Base-by-base conservation (phyloP, 2,329 filamentous ascomycete species). In the Tolypocladium inflatum region DNA sequence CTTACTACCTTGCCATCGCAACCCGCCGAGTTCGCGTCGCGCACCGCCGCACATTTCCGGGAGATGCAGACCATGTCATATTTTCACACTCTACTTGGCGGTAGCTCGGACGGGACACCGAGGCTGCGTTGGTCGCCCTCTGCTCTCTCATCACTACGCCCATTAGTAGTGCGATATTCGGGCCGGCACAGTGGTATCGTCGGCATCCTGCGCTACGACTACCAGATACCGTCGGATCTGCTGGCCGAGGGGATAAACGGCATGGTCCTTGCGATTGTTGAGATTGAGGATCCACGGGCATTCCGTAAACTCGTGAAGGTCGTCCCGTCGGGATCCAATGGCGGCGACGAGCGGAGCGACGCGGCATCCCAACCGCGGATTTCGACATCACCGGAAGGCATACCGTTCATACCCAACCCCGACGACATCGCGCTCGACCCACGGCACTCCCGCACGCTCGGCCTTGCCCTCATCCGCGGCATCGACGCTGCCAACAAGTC, bases 11-110 rank as follows among this genome's bases (percentile, higher is more conserved):
- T 91, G 5, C 80, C 85, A 6, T 86, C 87, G 1, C 81, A 86
- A 63, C 70, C 78, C 10, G 77, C 77, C n/a, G 80, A 84, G 45
- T 76, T 76, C 45, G 77, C 77, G 1, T 74, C 80, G 3, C 77
- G 86, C 42, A 88, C 85, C 11, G 80, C 87, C 0, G 78, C 82
- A 0, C 85, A 92, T 60, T 71, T 90, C 3, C 77, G 88, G 55
- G 80, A 81, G 7, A 91, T 93, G 87, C 88, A 91, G 63, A 83
- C 80, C n/a, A 86, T 91, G 79, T 86, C 88, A 0, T 93, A 92
- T 64, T 90, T 93, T 65, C 90, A 93, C 67, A 63, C 58, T 15
- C 43, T 48, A n/a, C 19, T 19, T n/a, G 45, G 42, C 9, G 4
- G 30, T 39, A 23, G 38, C n/a, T 30, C n/a, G 13, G 30, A 55